Evolutionary conservation across 2,329 filamentous ascomycete species (phyloP).

Genomic region (Pyrenochaeta sp.): DNA sequence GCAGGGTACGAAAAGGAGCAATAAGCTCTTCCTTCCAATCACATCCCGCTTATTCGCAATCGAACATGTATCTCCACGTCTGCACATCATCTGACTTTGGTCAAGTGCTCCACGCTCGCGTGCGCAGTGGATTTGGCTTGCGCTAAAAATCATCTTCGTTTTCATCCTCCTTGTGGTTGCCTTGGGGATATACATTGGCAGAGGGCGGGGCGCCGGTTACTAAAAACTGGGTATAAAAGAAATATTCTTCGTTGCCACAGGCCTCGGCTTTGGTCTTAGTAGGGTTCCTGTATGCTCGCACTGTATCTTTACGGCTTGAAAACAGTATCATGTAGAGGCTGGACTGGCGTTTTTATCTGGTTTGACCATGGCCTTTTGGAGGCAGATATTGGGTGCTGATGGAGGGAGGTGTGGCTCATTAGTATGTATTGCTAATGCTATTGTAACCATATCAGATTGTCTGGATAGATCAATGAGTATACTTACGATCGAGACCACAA

Average conservation of each 20-base stretch:
- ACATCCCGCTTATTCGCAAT: conserved; percentile 7
- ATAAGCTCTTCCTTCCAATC: conserved; percentile 35
- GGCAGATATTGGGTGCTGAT: neutral
- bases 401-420: neutral
- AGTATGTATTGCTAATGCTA: conserved; percentile 12
- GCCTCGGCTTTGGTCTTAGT: neutral
- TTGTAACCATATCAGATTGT: conserved; percentile 7
- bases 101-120: conserved; percentile 40
- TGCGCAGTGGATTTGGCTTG: conserved; percentile 31
- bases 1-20: conserved; percentile 81
- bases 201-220: conserved; percentile 6
- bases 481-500: neutral
- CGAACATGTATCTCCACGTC: conserved; percentile 4
- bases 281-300: neutral
- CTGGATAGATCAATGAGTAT: conserved; percentile 10
- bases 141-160: conserved; percentile 29
- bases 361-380: neutral
- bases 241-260: conserved; percentile 7
- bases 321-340: neutral
- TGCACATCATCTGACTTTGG: conserved; percentile 36
- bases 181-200: conserved; percentile 25
- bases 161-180: conserved; percentile 25
- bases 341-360: neutral
- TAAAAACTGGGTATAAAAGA: conserved; percentile 3
- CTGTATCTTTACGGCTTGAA: neutral